Evolutionary conservation across 208 protist species (phyloP), one percentile per base, ranked within the genome.

Genomic region (Acanthamoeba sp.): DNA sequence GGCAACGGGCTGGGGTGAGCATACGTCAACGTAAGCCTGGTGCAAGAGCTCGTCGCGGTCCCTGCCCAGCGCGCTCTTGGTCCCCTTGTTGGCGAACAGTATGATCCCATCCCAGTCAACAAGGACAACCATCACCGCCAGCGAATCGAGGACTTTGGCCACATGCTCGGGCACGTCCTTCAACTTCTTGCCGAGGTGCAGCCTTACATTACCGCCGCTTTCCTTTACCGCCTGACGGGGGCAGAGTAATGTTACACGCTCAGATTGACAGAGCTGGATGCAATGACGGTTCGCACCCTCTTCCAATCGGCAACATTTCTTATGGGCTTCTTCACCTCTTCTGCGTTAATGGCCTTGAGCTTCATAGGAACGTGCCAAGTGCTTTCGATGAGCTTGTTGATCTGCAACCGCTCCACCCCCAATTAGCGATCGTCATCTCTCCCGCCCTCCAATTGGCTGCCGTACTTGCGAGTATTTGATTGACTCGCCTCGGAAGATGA

Each of bases 381-480:
- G 71, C 27, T 48, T 22, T 82, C 71, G 40, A 82, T 82, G 71
- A 52, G 71, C 71, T 82, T 82, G 71, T 82, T 82, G 38, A 50
- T 50, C 71, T 82, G 71, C 22, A n/a, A 18, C 38, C 71, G 27
- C 38, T 29, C 12, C n/a, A n/a, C n/a, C n/a, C n/a, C n/a, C n/a
- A n/a, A n/a, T n/a, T n/a, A n/a, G n/a, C n/a, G n/a, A n/a, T n/a
- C n/a, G n/a, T n/a, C 50, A 55, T 14, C 1, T 20, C 50, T 55
- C 50, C 24, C 18, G 50, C 50, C 1, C 50, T 24, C 3, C 50
- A 14, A 55, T 0, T n/a, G 24, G 50, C 18, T 14, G 7, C 0
- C 66, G 29, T 78, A 78, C 66, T 32, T 78, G 66, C 20, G 34
- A 14, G 34, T 42, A 78, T 42, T 22, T 9, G 10, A 82, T 82